Base-by-base conservation (phyloP, 2,329 filamentous ascomycete genomes). In the Colletotrichum plurivorum region DNA sequence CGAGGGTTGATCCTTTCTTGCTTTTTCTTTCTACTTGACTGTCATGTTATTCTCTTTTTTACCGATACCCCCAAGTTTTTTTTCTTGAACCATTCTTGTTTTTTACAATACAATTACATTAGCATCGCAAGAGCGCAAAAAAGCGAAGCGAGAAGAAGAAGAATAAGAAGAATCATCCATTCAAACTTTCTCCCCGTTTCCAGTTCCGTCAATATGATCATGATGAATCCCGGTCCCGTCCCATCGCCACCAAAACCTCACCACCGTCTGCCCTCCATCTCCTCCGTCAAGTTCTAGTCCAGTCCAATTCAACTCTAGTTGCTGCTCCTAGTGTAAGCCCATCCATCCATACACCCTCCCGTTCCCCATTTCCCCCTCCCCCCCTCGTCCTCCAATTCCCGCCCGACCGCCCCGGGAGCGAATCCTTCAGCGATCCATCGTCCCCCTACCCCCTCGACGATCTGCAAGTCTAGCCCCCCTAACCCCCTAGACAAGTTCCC, bases 391-490 rank as follows among this genome's bases (percentile, higher is more conserved):
- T 54, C 45, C 57, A 62, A 63, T 57, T 57, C 56, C 56, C 58
- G 67, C 48, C 48, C 31, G 58, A 60, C 51, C 56, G 57, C 53
- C 27, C 56, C 56, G 57, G 63, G 52, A 70, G 57, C 58, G 20
- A 63, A 68, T 63, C 65, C 64, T 63, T 56, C 46, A 64, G 53
- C 65, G 65, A 67, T 67, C 53, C 60, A 22, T 64, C 54, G 25
- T 54, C 39, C 43, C 64, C 61, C 13, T 20, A 25, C 63, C 52
- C 25, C 54, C 13, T 59, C 49, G 49, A 54, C 20, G 65, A 68
- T 68, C 65, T 68, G 48, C 65, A 68, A 48, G 65, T 64, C 65
- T 68, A 64, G 65, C 65, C 65, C 13, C 53, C 59, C 45, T 46
- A 41, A 52, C 49, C 39, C 54, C 55, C 54, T 13, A 46, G 43